Evolutionary conservation across 1,284 basidiomycete genomes (phyloP).

Genomic region (Moniliophthora roreri): DNA sequence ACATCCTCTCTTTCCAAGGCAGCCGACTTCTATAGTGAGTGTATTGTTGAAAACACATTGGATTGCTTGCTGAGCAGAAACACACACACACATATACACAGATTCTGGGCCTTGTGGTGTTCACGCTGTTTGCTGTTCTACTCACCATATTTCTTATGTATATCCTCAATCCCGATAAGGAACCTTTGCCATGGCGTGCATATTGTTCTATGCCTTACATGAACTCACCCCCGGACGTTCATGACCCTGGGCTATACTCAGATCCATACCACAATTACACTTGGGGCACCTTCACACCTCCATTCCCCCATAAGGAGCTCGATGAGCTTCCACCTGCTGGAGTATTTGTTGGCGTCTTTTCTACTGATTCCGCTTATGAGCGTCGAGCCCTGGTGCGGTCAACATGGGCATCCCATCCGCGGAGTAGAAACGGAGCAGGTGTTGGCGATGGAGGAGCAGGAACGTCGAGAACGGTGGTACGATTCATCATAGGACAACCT

Average conservation of each 20-base stretch:
- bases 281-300: constrained; percentile 40
- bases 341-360: constrained; percentile 90
- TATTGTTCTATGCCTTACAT: constrained; percentile 78
- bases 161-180: constrained; percentile 94
- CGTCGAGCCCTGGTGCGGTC: constrained; percentile 88
- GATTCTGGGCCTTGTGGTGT: constrained; percentile 71
- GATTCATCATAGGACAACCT: constrained; percentile 91
- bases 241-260: constrained; percentile 38
- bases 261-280: constrained; percentile 33
- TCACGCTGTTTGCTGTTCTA: constrained; percentile 74
- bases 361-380: constrained; percentile 83
- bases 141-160: constrained; percentile 86
- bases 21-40: constrained; percentile 79
- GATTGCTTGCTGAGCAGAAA: constrained; percentile 14
- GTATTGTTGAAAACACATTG: constrained; percentile 8
- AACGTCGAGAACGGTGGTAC: constrained; percentile 86
- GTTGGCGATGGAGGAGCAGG: constrained; percentile 67
- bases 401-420: constrained; percentile 85
- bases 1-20: constrained; percentile 78
- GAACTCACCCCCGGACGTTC: constrained; percentile 39
- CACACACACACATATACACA: too few relatives aligned
- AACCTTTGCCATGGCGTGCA: constrained; percentile 89
- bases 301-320: constrained; percentile 68
- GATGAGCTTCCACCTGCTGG: constrained; percentile 86
- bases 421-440: constrained; percentile 74